phyloP scores from a whole-genome alignment of 306 rosid genomes.

The Trifolium subterraneum region DNA sequence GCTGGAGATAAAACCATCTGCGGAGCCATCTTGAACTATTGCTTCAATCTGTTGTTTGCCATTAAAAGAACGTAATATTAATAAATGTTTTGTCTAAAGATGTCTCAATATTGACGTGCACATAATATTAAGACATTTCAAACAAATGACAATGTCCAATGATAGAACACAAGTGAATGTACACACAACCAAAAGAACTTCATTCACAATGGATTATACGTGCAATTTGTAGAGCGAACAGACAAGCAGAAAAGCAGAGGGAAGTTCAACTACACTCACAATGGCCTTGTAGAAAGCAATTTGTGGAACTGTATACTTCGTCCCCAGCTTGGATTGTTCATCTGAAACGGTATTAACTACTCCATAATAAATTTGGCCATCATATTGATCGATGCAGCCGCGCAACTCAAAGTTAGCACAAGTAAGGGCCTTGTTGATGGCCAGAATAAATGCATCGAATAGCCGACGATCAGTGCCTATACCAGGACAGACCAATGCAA shows the following conservation, averaged over 20 bases:
- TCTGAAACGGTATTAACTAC: conserved; percentile 86
- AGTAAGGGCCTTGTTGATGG: conserved; percentile 83
- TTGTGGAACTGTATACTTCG: conserved; percentile 78
- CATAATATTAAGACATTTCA: conserved; percentile 2
- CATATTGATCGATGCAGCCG: conserved; percentile 77
- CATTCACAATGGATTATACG: not conserved
- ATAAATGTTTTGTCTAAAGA: conserved; percentile 10
- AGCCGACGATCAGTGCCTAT: conserved; percentile 59
- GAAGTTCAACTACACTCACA: conserved; percentile 59
- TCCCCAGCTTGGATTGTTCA: conserved; percentile 88
- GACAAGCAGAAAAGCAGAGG: conserved; percentile 15
- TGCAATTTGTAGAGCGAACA: conserved; percentile 16
- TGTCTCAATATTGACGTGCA: not conserved
- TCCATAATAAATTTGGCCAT: conserved; percentile 83
- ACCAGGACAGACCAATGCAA: conserved; percentile 23
- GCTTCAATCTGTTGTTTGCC: conserved; percentile 76
- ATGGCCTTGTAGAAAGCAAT: conserved; percentile 93
- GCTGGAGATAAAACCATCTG: conserved; percentile 73
- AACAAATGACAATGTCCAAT: conserved; percentile 19
- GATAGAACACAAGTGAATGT: not conserved
- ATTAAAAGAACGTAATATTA: conserved; percentile 30
- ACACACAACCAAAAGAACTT: not conserved
- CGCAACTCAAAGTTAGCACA: conserved; percentile 85
- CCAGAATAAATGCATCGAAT: conserved; percentile 71
- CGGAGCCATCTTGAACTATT: conserved; percentile 73